Conservation (phyloP, 1,284 basidiomycete species). For the Papiliotrema terrestris region DNA sequence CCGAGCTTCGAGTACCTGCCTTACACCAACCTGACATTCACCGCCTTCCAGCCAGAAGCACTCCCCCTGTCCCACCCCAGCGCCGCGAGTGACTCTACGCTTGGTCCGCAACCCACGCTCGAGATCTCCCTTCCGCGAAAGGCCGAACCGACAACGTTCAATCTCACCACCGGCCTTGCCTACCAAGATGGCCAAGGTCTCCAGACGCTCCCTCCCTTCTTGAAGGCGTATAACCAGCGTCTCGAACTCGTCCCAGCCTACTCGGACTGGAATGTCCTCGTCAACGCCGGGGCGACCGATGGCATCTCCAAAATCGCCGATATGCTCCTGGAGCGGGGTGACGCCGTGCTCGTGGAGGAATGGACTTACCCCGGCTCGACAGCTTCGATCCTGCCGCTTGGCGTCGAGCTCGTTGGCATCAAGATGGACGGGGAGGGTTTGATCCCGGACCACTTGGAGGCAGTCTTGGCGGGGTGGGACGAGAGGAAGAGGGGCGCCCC, state of each 20-base stretch:
- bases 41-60: not conserved
- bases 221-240: no score
- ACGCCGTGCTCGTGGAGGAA: conserved; percentile 19
- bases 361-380: conserved; percentile 56
- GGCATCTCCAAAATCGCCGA: conserved; percentile 14
- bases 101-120: no score
- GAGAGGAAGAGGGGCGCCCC: conserved; percentile 54
- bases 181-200: no score
- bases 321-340: conserved; percentile 12
- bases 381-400: conserved; percentile 52
- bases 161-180: no score
- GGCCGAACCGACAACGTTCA: no score
- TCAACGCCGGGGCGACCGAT: conserved; percentile 38
- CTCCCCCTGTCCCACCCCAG: not conserved
- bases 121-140: no score
- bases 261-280: conserved; percentile 15
- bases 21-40: not conserved
- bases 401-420: conserved; percentile 56
- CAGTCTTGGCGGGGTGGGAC: conserved; percentile 61
- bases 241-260: no score
- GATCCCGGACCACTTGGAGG: conserved; percentile 57
- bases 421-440: conserved; percentile 67
- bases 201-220: no score
- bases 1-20: not conserved
- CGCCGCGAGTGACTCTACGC: no score